These are phyloP conservation scores for Eutrema heterophyllum DNA, from an alignment of 345 rosid species.

Conservation along the genomic window DNA sequence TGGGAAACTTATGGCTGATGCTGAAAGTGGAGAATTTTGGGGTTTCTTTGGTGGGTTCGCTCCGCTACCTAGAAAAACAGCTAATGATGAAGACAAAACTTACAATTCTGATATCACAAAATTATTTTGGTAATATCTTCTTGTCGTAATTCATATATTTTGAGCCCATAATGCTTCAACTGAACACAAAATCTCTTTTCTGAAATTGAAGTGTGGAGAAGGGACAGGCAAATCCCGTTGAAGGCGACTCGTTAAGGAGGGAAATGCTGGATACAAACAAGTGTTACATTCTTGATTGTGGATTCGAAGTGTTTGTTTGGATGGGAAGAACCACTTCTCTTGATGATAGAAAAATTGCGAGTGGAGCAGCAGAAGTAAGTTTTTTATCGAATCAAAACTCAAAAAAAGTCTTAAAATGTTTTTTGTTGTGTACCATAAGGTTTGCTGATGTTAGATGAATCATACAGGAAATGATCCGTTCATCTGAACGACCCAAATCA, in stretches of 20 bases:
- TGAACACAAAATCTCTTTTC: constrained; percentile 20
- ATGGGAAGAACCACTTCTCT: constrained; percentile 39
- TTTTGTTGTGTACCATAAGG: constrained; percentile 1
- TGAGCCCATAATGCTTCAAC: constrained; percentile 17
- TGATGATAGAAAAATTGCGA: constrained; percentile 36
- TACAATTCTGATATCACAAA: constrained; percentile 41
- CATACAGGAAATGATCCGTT: constrained; percentile 65
- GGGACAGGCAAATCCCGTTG: constrained; percentile 72
- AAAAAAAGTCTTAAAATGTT: neutral
- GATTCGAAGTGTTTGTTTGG: constrained; percentile 37
- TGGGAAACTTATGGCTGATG: constrained; percentile 97
- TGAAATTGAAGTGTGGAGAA: constrained; percentile 56
- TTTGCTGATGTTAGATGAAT: constrained; percentile 23
- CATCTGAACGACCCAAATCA: constrained; percentile 55
- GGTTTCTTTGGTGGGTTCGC: constrained; percentile 96
- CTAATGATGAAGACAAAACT: constrained; percentile 48
- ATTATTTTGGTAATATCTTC: constrained; percentile 51
- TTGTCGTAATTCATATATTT: neutral
- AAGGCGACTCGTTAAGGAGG: constrained; percentile 63
- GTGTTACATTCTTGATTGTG: constrained; percentile 48
- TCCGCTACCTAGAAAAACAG: constrained; percentile 84
- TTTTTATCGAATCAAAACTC: neutral
- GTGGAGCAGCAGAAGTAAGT: constrained; percentile 34
- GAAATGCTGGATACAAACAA: constrained; percentile 74
- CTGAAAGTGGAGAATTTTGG: constrained; percentile 98